Percentiles rank a stretch among this genome's conserved stretches.
Conservation (phyloP, 352 stramenopile species). For the Thalassiosira livingstoniorum region DNA sequence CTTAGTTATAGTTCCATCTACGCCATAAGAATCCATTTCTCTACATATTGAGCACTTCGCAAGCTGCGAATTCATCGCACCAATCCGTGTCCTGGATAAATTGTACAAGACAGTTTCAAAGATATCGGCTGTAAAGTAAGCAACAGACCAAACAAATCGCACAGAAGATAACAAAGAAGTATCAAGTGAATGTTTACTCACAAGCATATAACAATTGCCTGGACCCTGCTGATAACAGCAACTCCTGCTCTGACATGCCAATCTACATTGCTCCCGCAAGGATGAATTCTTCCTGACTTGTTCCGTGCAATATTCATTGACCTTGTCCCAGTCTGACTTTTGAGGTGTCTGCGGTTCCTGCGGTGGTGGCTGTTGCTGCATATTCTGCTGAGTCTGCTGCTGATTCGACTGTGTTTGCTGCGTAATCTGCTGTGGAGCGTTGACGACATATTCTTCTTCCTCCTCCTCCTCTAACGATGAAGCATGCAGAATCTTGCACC, state of each 20-base stretch:
- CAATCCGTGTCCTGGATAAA: constrained; percentile 29
- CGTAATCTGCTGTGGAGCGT: not conserved
- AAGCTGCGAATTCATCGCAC: constrained; percentile 45
- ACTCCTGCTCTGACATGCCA: constrained; percentile 25
- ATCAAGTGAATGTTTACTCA: not conserved
- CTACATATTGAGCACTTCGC: constrained; percentile 42
- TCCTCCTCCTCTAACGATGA: not conserved
- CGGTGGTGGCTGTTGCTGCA: not conserved
- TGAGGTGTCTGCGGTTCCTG: not conserved
- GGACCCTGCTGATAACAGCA: constrained; percentile 43
- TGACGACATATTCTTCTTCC: not conserved
- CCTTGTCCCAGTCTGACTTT: constrained; percentile 19
- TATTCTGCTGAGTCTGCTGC: not conserved
- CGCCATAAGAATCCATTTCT: no score
- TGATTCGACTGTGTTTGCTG: not conserved
- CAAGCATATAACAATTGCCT: constrained; percentile 39
- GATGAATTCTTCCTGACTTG: constrained; percentile 13
- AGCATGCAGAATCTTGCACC: constrained; percentile 32
- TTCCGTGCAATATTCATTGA: constrained; percentile 20
- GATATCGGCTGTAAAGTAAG: not conserved
- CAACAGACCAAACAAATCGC: no score
- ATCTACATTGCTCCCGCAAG: constrained; percentile 15
- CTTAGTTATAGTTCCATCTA: no score
- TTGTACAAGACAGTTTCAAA: not conserved
- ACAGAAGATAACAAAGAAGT: no score